Percentiles rank a stretch among this genome's conserved stretches.
phyloP scores from a whole-genome alignment of 2,329 filamentous ascomycete species.

The Sarocladiaceae sp. region DNA sequence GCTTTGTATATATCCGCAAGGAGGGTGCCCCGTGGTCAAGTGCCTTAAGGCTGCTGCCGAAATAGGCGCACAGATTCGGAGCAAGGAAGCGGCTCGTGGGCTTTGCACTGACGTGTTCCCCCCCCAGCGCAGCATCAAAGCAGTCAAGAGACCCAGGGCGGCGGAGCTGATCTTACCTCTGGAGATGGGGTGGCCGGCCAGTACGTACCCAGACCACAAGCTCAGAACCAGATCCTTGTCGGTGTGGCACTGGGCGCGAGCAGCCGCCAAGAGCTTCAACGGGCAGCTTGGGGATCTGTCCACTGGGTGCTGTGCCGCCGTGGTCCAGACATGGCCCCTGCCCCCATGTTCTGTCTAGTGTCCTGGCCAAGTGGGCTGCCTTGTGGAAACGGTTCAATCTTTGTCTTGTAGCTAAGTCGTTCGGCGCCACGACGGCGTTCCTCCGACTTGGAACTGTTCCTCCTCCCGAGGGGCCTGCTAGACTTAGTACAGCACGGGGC shows the following conservation, averaged over 20 bases:
- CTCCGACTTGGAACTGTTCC: not conserved
- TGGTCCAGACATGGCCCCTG: conserved; percentile 5
- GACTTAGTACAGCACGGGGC: too few species aligned
- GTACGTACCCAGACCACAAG: too few species aligned
- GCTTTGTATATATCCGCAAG: conserved; percentile 9
- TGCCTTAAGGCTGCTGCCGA: not conserved
- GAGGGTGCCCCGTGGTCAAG: not conserved
- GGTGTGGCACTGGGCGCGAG: too few species aligned
- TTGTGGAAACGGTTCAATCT: not conserved
- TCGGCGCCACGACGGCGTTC: not conserved
- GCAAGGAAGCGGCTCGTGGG: not conserved
- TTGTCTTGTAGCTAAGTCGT: conserved; percentile 4
- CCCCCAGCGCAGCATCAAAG: not conserved
- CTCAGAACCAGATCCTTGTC: too few species aligned
- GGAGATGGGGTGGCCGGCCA: not conserved
- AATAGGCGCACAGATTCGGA: not conserved
- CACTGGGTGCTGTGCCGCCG: conserved; percentile 7
- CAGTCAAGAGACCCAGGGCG: not conserved
- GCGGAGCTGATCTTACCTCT: conserved; percentile 7
- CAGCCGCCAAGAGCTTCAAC: conserved; percentile 1
- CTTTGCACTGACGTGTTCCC: conserved; percentile 9
- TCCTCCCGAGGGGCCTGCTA: not conserved
- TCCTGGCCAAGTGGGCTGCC: conserved; percentile 6
- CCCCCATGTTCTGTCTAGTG: conserved; percentile 7
- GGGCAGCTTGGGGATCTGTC: conserved; percentile 1